Percentiles rank a stretch among this genome's conserved stretches.
Evolutionary conservation across 345 rosid genomes (phyloP).

Genomic region (Syzygium oleosum): DNA sequence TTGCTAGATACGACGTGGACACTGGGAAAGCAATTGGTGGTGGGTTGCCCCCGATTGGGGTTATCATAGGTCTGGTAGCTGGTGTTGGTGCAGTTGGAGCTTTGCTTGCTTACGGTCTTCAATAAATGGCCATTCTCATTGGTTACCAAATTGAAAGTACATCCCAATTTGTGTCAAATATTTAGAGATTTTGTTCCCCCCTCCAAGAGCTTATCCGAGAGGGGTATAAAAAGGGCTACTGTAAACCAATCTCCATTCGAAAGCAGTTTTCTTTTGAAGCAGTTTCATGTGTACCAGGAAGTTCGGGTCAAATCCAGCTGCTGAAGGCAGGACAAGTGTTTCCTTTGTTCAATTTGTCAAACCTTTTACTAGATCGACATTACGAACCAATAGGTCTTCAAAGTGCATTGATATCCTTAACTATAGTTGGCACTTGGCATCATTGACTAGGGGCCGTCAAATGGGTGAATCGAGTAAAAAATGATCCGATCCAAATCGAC

Average conservation of each 20-base stretch:
- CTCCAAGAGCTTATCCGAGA: neutral
- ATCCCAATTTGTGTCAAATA: neutral
- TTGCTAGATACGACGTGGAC: slow-evolving; percentile 69
- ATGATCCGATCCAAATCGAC: too few species aligned
- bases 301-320: neutral
- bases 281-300: neutral
- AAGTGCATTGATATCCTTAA: neutral
- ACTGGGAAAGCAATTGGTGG: slow-evolving; percentile 88
- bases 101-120: slow-evolving; percentile 87
- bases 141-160: neutral
- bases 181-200: neutral
- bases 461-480: too few species aligned
- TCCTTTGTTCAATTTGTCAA: neutral
- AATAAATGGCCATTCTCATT: slow-evolving; percentile 18
- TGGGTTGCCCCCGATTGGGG: slow-evolving; percentile 90
- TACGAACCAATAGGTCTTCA: neutral
- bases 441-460: neutral
- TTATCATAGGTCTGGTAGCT: slow-evolving; percentile 64
- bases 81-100: slow-evolving; percentile 90
- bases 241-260: neutral
- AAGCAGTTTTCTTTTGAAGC: neutral
- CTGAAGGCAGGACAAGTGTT: neutral
- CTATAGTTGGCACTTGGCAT: neutral
- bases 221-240: neutral
- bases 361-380: neutral